A percentile compares a stretch with the other conserved stretches of the same genome.
These are phyloP conservation scores for Fusarium oxysporum DNA, from an alignment of 2,329 filamentous ascomycete genomes.

Conservation along the genomic window DNA sequence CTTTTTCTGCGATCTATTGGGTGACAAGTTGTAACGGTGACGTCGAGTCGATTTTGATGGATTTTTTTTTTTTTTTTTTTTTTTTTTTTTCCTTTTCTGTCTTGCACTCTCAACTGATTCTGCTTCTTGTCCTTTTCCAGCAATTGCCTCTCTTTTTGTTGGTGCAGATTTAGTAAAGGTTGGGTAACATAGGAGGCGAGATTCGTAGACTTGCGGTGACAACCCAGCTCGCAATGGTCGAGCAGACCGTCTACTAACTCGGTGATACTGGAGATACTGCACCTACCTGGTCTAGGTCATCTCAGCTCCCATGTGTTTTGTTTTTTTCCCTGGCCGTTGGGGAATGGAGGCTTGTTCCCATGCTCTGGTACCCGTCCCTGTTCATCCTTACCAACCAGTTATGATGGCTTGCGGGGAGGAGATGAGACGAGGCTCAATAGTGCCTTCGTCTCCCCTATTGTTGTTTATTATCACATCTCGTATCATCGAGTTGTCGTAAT, in stretches of 20 bases:
- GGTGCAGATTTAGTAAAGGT: neutral
- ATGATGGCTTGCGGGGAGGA: constrained; percentile 15
- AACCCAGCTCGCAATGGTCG: constrained; percentile 11
- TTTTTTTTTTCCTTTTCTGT: neutral
- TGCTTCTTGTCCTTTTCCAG: neutral
- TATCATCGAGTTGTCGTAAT: constrained; percentile 37
- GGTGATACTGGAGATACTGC: constrained; percentile 17
- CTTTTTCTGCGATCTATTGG: constrained; percentile 13
- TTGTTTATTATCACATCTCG: constrained; percentile 28
- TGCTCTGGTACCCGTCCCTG: neutral
- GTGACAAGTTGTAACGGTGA: constrained; percentile 27
- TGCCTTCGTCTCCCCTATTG: constrained; percentile 19
- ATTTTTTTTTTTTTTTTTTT: too few species aligned
- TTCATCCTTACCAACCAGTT: neutral
- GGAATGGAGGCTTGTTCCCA: constrained; percentile 34
- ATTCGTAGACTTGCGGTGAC: constrained; percentile 21
- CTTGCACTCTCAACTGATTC: constrained; percentile 1
- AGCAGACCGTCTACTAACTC: constrained; percentile 5
- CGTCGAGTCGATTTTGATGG: constrained; percentile 10
- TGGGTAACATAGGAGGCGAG: constrained; percentile 3
- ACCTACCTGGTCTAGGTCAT: constrained; percentile 10
- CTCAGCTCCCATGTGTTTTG: constrained; percentile 28
- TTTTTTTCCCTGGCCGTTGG: constrained; percentile 21
- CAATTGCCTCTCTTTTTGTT: constrained; percentile 11
- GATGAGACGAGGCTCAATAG: constrained; percentile 25